phyloP scores from a whole-genome alignment of 257 asterid genomes.

The Gentiana dahurica region DNA sequence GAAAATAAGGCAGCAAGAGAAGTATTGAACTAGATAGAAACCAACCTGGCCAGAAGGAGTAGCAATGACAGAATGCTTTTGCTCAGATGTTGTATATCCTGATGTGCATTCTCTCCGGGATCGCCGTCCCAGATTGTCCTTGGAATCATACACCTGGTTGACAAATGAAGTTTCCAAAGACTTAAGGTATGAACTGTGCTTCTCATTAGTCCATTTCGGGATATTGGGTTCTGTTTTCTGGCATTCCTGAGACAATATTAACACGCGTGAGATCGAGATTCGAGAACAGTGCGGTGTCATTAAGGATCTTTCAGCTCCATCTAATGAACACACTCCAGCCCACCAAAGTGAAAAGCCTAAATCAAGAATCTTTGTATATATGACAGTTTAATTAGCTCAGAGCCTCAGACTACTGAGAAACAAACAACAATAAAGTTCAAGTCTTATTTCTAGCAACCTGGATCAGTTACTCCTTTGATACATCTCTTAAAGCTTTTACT shows the following conservation, averaged over 20 bases:
- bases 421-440: no score
- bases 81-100: slow-evolving; percentile 22
- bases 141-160: slow-evolving; percentile 39
- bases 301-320: no score
- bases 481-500: no score
- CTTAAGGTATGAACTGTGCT: slow-evolving; percentile 52
- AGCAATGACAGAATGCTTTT: slow-evolving; percentile 17
- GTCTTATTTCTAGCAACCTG: no score
- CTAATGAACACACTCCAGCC: no score
- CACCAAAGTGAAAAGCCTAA: no score
- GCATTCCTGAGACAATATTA: slow-evolving; percentile 14
- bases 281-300: not conserved
- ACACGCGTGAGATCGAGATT: slow-evolving; percentile 4
- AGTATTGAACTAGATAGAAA: no score
- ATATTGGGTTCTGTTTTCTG: slow-evolving; percentile 22
- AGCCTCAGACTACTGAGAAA: no score
- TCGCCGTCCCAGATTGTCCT: slow-evolving; percentile 27
- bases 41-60: slow-evolving; percentile 50
- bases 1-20: not conserved
- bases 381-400: no score
- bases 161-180: slow-evolving; percentile 70
- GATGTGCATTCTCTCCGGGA: slow-evolving; percentile 18
- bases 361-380: no score
- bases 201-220: slow-evolving; percentile 56
- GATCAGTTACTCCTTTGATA: no score